Evolutionary conservation across 2,329 filamentous ascomycete species (phyloP).

Genomic region (Beauveria sp.): DNA sequence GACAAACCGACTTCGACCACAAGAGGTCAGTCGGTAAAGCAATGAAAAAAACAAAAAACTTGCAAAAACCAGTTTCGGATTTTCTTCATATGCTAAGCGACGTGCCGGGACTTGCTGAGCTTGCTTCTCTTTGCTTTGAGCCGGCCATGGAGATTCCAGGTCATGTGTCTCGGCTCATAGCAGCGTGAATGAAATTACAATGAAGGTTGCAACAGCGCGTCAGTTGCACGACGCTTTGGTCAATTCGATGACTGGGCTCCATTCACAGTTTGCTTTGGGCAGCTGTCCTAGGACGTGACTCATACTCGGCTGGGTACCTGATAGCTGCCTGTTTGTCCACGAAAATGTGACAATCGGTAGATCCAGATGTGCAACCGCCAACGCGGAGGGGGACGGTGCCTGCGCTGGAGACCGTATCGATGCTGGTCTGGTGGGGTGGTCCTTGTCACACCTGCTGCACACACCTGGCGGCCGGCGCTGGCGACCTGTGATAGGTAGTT

Average conservation of each 20-base stretch:
- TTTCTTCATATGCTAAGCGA: neutral
- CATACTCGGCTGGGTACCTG: neutral
- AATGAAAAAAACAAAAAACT: conserved; percentile 26
- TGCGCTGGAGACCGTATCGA: neutral
- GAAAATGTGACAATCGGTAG: neutral
- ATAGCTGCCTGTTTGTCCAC: neutral
- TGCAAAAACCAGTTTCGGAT: neutral
- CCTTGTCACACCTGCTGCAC: neutral
- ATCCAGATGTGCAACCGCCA: neutral
- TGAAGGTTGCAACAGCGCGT: neutral
- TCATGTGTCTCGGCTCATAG: neutral
- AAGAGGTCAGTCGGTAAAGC: conserved; percentile 35
- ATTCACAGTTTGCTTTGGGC: neutral
- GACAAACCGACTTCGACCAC: conserved; percentile 31
- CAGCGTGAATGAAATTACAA: neutral
- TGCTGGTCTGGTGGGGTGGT: neutral
- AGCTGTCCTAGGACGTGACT: neutral
- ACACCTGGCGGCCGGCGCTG: neutral
- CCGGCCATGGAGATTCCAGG: neutral
- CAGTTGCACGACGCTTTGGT: neutral
- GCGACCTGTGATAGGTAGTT: neutral
- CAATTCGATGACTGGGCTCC: neutral
- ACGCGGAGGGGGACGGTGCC: neutral
- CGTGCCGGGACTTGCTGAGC: conserved; percentile 1
- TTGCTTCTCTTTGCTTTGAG: neutral